Evolutionary conservation across 768 basidiomycete species (phyloP).

Genomic region (Calocybe indica): DNA sequence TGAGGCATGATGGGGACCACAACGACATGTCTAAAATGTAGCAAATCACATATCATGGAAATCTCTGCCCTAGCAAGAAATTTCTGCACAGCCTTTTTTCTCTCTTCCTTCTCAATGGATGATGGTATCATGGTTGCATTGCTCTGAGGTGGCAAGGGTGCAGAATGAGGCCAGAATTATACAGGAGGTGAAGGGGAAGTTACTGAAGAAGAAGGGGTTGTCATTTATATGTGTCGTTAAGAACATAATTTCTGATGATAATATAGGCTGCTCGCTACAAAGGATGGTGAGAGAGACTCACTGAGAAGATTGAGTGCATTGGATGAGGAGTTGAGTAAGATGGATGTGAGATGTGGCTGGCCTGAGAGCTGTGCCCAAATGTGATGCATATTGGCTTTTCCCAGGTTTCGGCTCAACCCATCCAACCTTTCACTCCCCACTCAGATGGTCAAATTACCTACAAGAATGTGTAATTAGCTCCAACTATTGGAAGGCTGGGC

Average conservation of each 20-base stretch:
- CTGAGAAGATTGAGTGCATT: conserved; percentile 29
- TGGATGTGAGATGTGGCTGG: too few species aligned
- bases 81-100: conserved; percentile 66
- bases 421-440: too few species aligned
- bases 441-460: too few species aligned
- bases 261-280: conserved; percentile 22
- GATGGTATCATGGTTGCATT: too few species aligned
- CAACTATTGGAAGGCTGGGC: too few species aligned
- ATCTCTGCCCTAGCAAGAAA: conserved; percentile 76
- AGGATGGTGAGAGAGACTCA: conserved; percentile 25
- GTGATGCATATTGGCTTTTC: conserved; percentile 48
- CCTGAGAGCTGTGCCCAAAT: conserved; percentile 35
- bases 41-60: too few species aligned
- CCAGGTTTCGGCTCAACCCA: conserved; percentile 42
- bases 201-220: conserved; percentile 74
- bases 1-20: too few species aligned
- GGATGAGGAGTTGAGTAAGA: too few species aligned
- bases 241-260: conserved; percentile 10
- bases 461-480: too few species aligned
- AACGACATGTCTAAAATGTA: conserved; percentile 48
- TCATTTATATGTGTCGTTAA: conserved; percentile 52
- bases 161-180: too few species aligned
- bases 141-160: too few species aligned
- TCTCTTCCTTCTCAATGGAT: conserved; percentile 48
- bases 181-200: conserved; percentile 79